A percentile compares a stretch with the other conserved stretches of the same genome.
phyloP scores from a whole-genome alignment of 2,329 filamentous ascomycete genomes.

The Mollisia scopiformis region DNA sequence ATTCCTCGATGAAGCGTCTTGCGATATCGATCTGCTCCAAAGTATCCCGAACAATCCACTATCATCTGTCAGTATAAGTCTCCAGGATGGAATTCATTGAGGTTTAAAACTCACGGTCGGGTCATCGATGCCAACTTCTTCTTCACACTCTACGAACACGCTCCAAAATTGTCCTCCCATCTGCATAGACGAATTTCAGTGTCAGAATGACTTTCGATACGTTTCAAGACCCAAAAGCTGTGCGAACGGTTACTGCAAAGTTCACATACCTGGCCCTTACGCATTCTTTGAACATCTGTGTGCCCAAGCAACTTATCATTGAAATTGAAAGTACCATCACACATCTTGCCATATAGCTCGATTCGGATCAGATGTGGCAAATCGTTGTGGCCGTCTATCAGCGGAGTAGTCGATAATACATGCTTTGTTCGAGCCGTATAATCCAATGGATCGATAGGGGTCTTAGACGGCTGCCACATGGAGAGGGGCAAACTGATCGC shows the following conservation, averaged over 20 bases:
- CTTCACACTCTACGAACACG: conserved; percentile 30
- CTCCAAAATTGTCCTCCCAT: conserved; percentile 39
- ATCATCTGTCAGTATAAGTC: background rate
- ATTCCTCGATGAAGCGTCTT: conserved; percentile 47
- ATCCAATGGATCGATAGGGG: background rate
- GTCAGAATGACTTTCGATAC: too few species aligned
- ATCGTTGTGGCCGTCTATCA: conserved; percentile 41
- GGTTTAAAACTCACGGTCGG: conserved; percentile 6
- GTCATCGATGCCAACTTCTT: conserved; percentile 13
- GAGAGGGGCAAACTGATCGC: background rate
- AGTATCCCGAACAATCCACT: conserved; percentile 48
- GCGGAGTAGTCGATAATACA: conserved; percentile 30
- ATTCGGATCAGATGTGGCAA: conserved; percentile 34
- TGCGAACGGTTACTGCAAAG: too few species aligned
- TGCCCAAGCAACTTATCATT: conserved; percentile 26
- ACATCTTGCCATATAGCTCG: conserved; percentile 35
- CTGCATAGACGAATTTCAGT: too few species aligned
- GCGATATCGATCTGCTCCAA: conserved; percentile 61
- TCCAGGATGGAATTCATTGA: background rate
- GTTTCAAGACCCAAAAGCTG: too few species aligned
- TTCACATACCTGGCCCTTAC: conserved; percentile 30
- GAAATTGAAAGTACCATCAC: conserved; percentile 11
- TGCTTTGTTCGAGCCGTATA: conserved; percentile 16
- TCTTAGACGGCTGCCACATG: background rate
- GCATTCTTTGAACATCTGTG: conserved; percentile 34